These are phyloP conservation scores for Mycogone perniciosa DNA, from an alignment of 2,329 filamentous ascomycete species.

Conservation along the genomic window DNA sequence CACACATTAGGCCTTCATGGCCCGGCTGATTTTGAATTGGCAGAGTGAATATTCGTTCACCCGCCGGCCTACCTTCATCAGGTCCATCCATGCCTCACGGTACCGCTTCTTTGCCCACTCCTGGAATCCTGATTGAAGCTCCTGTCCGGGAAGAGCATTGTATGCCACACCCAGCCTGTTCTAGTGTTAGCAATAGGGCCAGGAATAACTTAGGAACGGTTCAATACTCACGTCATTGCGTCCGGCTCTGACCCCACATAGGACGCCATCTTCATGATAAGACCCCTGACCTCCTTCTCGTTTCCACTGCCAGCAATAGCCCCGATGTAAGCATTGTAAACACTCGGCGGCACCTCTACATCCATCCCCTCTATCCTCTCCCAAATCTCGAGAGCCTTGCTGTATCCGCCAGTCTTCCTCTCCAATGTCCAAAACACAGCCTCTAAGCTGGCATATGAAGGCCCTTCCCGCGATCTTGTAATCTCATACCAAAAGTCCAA, in stretches of 20 bases:
- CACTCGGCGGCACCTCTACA: constrained; percentile 63
- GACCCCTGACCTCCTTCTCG: constrained; percentile 58
- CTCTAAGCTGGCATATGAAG: constrained; percentile 71
- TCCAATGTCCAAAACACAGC: constrained; percentile 79
- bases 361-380: constrained; percentile 65
- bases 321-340: constrained; percentile 73
- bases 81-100: constrained; percentile 60
- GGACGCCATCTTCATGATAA: constrained; percentile 61
- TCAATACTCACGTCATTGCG: constrained; percentile 58
- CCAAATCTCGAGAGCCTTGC: constrained; percentile 63
- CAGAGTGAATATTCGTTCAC: constrained; percentile 38
- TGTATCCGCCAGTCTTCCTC: constrained; percentile 49
- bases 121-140: constrained; percentile 63
- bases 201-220: neutral
- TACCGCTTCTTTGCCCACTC: constrained; percentile 66
- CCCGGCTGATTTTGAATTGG: constrained; percentile 44
- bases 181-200: constrained; percentile 12
- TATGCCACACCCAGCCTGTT: constrained; percentile 68
- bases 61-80: constrained; percentile 49
- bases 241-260: constrained; percentile 63
- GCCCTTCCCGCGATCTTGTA: constrained; percentile 75
- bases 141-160: constrained; percentile 62
- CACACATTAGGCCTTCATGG: constrained; percentile 39
- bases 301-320: constrained; percentile 68
- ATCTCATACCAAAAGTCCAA: constrained; percentile 82